A percentile compares a stretch with the other conserved stretches of the same genome.
These are phyloP conservation scores for Tolypocladium album DNA, from an alignment of 2,329 filamentous ascomycete genomes.

Conservation along the genomic window DNA sequence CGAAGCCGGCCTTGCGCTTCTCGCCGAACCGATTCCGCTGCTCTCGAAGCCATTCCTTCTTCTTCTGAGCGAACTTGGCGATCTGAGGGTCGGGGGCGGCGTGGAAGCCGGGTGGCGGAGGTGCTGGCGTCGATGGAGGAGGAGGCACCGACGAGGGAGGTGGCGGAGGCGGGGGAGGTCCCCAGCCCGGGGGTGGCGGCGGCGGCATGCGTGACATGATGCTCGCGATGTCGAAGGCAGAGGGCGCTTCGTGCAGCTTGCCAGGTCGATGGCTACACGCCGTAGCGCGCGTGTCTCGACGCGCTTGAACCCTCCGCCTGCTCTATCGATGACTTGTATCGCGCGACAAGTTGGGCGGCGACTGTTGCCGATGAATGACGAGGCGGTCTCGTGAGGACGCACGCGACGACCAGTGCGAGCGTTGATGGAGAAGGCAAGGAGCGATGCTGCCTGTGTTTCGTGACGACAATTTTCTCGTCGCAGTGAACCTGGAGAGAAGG, in stretches of 20 bases:
- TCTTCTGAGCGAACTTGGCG: conserved; percentile 96
- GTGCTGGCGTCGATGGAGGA: conserved; percentile 46
- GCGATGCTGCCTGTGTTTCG: conserved; percentile 12
- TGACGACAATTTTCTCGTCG: conserved; percentile 23
- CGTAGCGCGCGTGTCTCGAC: conserved; percentile 21
- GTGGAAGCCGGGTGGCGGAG: conserved; percentile 77
- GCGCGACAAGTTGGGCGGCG: conserved; percentile 1
- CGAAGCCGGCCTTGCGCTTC: conserved; percentile 91
- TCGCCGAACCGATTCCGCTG: conserved; percentile 92
- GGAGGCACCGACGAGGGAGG: conserved; percentile 46
- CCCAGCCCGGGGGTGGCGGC: conserved; percentile 49
- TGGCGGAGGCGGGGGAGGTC: conserved; percentile 43
- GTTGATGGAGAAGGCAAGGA: conserved; percentile 11
- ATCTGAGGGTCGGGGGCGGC: conserved; percentile 72
- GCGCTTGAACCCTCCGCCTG: conserved; percentile 13
- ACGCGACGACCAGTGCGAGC: conserved; percentile 17
- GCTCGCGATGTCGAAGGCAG: conserved; percentile 14
- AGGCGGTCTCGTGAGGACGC: conserved; percentile 16
- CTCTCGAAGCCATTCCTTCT: conserved; percentile 92
- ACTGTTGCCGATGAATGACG: conserved; percentile 10
- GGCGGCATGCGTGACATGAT: conserved; percentile 44
- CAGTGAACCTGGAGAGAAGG: conserved; percentile 9
- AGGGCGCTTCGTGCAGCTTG: conserved; percentile 10
- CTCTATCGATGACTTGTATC: conserved; percentile 1
- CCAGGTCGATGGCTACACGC: conserved; percentile 20